A percentile compares a stretch with the other conserved stretches of the same genome.
Evolutionary conservation across 306 rosid genomes (phyloP).

Genomic region (Sophora flavescens): DNA sequence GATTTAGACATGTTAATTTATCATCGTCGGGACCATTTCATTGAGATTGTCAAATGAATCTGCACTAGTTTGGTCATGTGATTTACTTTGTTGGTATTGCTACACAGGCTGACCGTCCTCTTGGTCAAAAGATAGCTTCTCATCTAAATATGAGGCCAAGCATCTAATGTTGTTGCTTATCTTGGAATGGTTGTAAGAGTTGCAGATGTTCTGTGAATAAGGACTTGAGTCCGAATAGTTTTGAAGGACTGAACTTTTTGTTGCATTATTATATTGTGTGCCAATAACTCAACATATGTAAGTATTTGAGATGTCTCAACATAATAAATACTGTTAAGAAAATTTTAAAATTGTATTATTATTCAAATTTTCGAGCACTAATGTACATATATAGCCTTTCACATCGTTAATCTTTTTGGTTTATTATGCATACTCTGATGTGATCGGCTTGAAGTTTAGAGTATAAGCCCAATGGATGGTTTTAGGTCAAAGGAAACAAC

Average conservation of each 20-base stretch:
- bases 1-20: constrained; percentile 29
- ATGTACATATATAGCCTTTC: not conserved
- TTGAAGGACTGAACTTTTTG: constrained; percentile 32
- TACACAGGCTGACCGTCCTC: constrained; percentile 73
- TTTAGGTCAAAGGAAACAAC: not conserved
- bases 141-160: constrained; percentile 84
- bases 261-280: constrained; percentile 39
- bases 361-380: not conserved
- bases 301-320: constrained; percentile 43
- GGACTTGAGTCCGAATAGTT: constrained; percentile 20
- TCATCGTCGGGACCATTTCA: not conserved
- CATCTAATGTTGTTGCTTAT: constrained; percentile 51
- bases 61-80: constrained; percentile 42
- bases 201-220: constrained; percentile 35
- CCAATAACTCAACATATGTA: constrained; percentile 25
- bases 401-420: not conserved
- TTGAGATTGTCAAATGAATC: constrained; percentile 1
- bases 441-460: not conserved
- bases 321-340: constrained; percentile 41
- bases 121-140: constrained; percentile 90
- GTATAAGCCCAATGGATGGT: not conserved
- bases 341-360: not conserved
- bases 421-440: not conserved
- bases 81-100: constrained; percentile 40
- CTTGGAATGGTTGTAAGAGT: constrained; percentile 29